Evolutionary conservation across 176 grass and related monocot genomes (phyloP), one percentile per base, ranked within the genome.

Genomic region (Canna indica): DNA sequence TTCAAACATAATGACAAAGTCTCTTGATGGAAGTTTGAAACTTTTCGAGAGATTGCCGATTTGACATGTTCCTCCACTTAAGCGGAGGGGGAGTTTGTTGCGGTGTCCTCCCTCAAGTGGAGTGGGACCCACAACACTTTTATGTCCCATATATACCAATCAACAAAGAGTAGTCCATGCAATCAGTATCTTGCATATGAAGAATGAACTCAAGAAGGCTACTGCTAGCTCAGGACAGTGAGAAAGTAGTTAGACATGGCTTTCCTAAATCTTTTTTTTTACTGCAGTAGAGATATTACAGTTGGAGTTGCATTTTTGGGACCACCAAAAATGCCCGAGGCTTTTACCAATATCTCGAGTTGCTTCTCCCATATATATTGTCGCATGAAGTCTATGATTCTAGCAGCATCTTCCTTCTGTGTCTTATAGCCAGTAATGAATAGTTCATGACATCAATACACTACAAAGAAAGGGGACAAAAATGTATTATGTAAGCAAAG

Each of bases 321-420:
- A 15, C 88, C 93, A 0, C 88, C 93, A 20, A 97, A 84, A 64
- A 97, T 92, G 73, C 93, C 93, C 1, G 93, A 80, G 27, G 93
- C 80, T 73, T 97, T 97, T 72, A 97, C 93, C 88, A 86, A 91
- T 9, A 88, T 97, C 74, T 97, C 93, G 26, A 97, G 77, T 36
- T 97, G 93, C 72, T 92, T 92, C 76, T 96, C 92, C 92, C 88
- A 96, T 41, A 88, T 96, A 74, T 96, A 96, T 67, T 91, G 92
- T 16, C 88, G 79, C 73, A 97, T 77, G 84, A 81, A 92, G 72
- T 97, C 93, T 11, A 97, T 97, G 52, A 97, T 92, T 80, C 93
- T 86, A 0, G 92, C 64, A n/a, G 92, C 94, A 9, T 92, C 84
- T 30, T 97, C 88, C 18, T 90, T 82, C 26, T 79, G 81, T 59